Base-by-base conservation (phyloP, 2,329 filamentous ascomycete genomes). In the Lomentospora prolificans region DNA sequence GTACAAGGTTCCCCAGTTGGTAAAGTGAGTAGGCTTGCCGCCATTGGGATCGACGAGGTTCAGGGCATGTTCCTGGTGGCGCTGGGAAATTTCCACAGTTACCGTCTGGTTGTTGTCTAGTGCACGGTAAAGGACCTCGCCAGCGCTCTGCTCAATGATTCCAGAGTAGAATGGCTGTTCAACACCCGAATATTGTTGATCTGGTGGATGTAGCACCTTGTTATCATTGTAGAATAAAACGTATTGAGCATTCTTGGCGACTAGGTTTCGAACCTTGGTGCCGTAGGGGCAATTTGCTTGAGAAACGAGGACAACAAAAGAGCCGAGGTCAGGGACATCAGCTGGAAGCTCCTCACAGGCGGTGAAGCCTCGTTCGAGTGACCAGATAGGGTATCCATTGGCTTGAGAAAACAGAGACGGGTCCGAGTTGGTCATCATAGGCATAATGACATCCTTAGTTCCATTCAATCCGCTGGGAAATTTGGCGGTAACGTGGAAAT, bases 1-100 rank as follows among this genome's bases (percentile, higher is more conserved):
- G 58, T 75, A 77, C 0, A 72, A 74, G 1, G 75, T 75, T 1
- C 77, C 77, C 76, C 77, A 79, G 22, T 74, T 74, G 4, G 73
- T 77, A 61, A 72, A 80, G 4, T 67, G 67, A 28, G 70, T 73
- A 3, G 77, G 67, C n/a, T 71, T 68, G 0, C 72, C 72, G 10
- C 70, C 70, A 10, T 58, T 59, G n/a, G 61, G 58, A 56, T 66
- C 63, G 5, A 60, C 61, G 31, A 62, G 60, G 55, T 64, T 65
- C 30, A 62, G 57, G 33, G 51, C 44, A 3, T 55, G n/a, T 5
- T 46, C 53, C 8, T 12, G 10, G 27, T 55, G 53, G 6, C 24
- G 39, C 14, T n/a, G 25, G 28, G 65, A 71, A 56, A 73, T 71
- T 57, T 74, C 71, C 56, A 73, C 69, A 25, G 75, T 69, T 51